Percentiles rank a stretch among this genome's conserved stretches.
These are phyloP conservation scores for Aurantiochytrium sp. DNA, from an alignment of 108 stramenopile genomes.

Conservation along the genomic window DNA sequence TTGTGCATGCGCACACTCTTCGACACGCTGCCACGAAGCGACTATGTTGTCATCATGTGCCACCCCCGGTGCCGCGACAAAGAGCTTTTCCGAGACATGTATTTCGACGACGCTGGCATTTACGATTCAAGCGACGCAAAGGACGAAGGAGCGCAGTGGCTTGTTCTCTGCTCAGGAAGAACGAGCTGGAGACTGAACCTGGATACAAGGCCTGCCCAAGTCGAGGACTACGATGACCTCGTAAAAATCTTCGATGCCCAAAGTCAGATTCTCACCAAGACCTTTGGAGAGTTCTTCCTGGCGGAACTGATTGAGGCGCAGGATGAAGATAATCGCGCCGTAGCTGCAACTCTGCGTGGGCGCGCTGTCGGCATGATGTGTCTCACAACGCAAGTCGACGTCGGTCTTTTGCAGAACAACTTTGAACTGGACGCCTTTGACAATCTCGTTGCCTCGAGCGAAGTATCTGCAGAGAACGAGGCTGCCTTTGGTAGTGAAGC, in stretches of 20 bases:
- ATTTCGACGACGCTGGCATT: not conserved
- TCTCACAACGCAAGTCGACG: slow-evolving; percentile 36
- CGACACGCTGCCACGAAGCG: not conserved
- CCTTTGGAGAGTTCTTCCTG: slow-evolving; percentile 55
- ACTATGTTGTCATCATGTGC: not conserved
- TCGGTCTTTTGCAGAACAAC: slow-evolving; percentile 37
- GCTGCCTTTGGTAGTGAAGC: not conserved
- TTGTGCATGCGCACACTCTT: not conserved
- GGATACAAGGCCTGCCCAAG: slow-evolving; percentile 37
- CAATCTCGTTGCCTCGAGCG: slow-evolving; percentile 25
- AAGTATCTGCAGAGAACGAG: not conserved
- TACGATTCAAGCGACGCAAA: not conserved
- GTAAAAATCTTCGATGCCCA: slow-evolving; percentile 48
- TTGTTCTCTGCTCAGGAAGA: not conserved
- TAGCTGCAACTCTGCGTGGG: slow-evolving; percentile 17
- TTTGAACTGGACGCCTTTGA: slow-evolving; percentile 46
- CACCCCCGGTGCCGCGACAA: not conserved
- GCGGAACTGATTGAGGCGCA: slow-evolving; percentile 54
- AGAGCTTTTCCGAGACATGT: not conserved
- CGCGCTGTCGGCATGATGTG: slow-evolving; percentile 42
- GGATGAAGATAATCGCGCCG: slow-evolving; percentile 38
- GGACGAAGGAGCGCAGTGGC: not conserved
- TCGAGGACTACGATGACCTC: slow-evolving; percentile 62
- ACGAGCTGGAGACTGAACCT: slow-evolving; percentile 7
- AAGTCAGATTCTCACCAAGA: slow-evolving; percentile 35